A percentile compares a stretch with the other conserved stretches of the same genome.
Conservation (phyloP, 1,284 basidiomycete genomes). For the Baeospora myosura region DNA sequence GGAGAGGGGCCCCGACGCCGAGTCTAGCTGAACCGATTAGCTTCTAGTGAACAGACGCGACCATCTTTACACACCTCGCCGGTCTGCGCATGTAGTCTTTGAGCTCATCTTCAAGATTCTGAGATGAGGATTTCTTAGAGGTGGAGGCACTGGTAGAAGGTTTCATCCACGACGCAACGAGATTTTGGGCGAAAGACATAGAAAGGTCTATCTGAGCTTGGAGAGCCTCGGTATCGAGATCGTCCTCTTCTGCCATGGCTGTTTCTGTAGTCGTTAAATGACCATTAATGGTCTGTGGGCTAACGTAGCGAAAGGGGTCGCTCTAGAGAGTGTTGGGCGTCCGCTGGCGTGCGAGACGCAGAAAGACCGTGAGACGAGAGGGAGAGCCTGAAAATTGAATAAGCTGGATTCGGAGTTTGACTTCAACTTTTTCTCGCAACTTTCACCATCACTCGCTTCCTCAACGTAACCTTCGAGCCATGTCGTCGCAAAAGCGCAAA, state of each 20-base stretch:
- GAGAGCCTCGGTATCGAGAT: slow-evolving; percentile 54
- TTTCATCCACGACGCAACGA: slow-evolving; percentile 69
- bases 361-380: no score
- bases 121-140: slow-evolving; percentile 19
- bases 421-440: no score
- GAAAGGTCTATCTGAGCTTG: slow-evolving; percentile 73
- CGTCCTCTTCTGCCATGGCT: slow-evolving; percentile 32
- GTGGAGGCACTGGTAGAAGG: slow-evolving; percentile 29
- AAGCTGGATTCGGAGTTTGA: no score
- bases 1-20: slow-evolving; percentile 60
- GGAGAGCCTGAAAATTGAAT: no score
- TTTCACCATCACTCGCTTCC: no score
- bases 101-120: slow-evolving; percentile 47
- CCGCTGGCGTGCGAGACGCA: no score
- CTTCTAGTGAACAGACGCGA: not conserved
- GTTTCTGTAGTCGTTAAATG: no score
- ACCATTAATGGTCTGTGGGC: no score
- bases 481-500: slow-evolving; percentile 41
- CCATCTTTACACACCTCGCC: slow-evolving; percentile 41
- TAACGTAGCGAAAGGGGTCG: no score
- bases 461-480: slow-evolving; percentile 10
- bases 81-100: slow-evolving; percentile 60
- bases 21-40: slow-evolving; percentile 34
- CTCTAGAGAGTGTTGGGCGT: no score
- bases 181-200: slow-evolving; percentile 63